Conservation (phyloP, 192 early-diverging fungal species). For the Podochytrium sp. region DNA sequence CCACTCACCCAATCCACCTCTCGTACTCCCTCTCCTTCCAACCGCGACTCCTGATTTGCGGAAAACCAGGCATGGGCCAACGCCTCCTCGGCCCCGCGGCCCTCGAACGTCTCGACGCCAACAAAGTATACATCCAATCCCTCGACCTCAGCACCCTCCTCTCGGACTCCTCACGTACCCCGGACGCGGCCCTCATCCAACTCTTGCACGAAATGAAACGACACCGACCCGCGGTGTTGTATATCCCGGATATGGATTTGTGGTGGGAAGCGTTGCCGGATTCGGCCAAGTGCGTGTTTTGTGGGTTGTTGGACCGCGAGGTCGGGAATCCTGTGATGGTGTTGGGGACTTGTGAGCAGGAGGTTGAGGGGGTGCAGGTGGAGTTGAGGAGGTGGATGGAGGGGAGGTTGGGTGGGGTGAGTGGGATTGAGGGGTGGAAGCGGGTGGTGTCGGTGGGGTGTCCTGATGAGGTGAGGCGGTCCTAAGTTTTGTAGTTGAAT, state of each 20-base stretch:
- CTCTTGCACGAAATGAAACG: slow-evolving; percentile 64
- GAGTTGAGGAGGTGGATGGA: slow-evolving; percentile 25
- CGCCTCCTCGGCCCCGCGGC: slow-evolving; percentile 55
- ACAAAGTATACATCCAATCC: slow-evolving; percentile 54
- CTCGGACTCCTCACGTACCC: slow-evolving; percentile 34
- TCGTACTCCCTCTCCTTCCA: slow-evolving; percentile 44
- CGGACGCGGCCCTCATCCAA: slow-evolving; percentile 57
- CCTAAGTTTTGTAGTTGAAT: neutral
- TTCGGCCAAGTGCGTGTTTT: slow-evolving; percentile 46
- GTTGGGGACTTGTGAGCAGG: slow-evolving; percentile 57
- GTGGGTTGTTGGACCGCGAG: slow-evolving; percentile 53
- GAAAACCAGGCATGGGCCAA: slow-evolving; percentile 66
- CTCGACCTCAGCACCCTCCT: slow-evolving; percentile 58
- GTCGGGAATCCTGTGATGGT: slow-evolving; percentile 57
- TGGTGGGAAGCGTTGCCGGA: slow-evolving; percentile 58
- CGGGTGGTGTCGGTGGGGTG: slow-evolving; percentile 1
- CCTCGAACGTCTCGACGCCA: slow-evolving; percentile 57
- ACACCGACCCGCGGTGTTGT: slow-evolving; percentile 61
- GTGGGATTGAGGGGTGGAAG: slow-evolving; percentile 32
- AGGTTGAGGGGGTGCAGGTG: slow-evolving; percentile 37
- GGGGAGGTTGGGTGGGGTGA: neutral
- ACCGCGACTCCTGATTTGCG: slow-evolving; percentile 66
- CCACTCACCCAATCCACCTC: slow-evolving; percentile 4
- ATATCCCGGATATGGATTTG: slow-evolving; percentile 56
- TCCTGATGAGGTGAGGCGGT: slow-evolving; percentile 25